Evolutionary conservation across 1,284 basidiomycete species (phyloP).

Genomic region (Melampsora americana): DNA sequence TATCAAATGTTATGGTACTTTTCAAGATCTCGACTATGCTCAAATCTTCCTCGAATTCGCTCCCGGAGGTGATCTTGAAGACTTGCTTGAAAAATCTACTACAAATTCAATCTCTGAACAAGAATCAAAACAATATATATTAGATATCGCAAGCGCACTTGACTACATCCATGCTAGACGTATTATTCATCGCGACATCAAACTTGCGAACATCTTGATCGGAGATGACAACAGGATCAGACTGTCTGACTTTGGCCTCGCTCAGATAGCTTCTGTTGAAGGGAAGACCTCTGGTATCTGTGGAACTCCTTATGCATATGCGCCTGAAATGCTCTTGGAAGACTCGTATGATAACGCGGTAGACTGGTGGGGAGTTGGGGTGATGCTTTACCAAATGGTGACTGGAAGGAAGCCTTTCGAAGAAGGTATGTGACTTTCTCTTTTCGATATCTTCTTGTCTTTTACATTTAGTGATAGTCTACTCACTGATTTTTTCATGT

Average conservation of each 20-base stretch:
- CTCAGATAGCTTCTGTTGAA: neutral
- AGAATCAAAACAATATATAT: too few species aligned
- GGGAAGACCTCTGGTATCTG: neutral
- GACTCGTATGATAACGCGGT: neutral
- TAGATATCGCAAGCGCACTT: constrained; percentile 60
- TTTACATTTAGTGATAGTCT: too few species aligned
- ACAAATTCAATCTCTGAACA: too few species aligned
- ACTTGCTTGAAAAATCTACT: too few species aligned
- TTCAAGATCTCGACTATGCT: too few species aligned
- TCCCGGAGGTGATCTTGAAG: too few species aligned
- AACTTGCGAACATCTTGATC: constrained; percentile 86
- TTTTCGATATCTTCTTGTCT: too few species aligned
- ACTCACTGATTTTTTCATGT: too few species aligned
- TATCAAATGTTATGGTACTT: too few species aligned
- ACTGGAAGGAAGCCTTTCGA: too few species aligned
- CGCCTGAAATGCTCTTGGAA: constrained; percentile 16
- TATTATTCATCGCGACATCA: constrained; percentile 98
- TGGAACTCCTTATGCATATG: constrained; percentile 15
- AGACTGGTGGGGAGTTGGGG: constrained; percentile 34
- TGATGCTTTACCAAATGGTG: constrained; percentile 11
- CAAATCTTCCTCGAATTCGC: too few species aligned
- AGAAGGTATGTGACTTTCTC: too few species aligned
- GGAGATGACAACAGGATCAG: neutral
- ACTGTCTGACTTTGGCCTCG: constrained; percentile 20
- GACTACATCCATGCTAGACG: constrained; percentile 87